Evolutionary conservation across 2,329 filamentous ascomycete genomes (phyloP), one percentile per base, ranked within the genome.

Genomic region (Magnaporthiopsis poae): DNA sequence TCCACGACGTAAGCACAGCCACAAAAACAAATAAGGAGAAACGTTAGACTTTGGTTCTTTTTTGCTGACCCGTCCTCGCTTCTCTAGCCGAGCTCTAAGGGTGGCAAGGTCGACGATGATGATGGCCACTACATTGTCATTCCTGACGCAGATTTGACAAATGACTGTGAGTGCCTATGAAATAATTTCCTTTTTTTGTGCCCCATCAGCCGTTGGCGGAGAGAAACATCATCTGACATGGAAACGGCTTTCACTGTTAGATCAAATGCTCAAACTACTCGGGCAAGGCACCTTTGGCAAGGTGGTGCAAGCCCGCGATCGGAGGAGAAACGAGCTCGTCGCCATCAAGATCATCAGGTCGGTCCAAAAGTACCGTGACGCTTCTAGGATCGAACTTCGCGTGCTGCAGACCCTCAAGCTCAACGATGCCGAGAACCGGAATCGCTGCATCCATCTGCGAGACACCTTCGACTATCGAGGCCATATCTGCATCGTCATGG

Each of bases 221-320:
- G 25, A 33, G 31, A 25, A 15, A 7, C 15, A 62, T 62, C 11
- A 39, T 39, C 61, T 62, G 21, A 62, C 31, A 15, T 21, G 69
- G 36, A 9, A 9, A 18, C 18, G 59, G n/a, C 39, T 21, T 39
- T 56, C 61, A 52, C 60, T 46, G 25, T 15, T 71, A 96, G 93
- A 98, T 77, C 88, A 90, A 79, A 94, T 99, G 72, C 83, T 90
- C 69, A 92, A 92, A 72, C 84, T 98, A 35, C 88, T 99, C 15
- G 95, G 95, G 29, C 95, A 99, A 79, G 95, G 95, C 69, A 99
- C 95, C 0, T 99, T 99, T 75, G 95, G 95, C 74, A 99, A 99
- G 77, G 95, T 99, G 21, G 95, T 99, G 25, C 90, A 97, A 77
- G 95, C 95, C 65, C 88, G 86, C 71, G 95, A 99, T 75, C 86